phyloP scores from a whole-genome alignment of 1,139 yeast genomes.

The Petasospora fabianii region DNA sequence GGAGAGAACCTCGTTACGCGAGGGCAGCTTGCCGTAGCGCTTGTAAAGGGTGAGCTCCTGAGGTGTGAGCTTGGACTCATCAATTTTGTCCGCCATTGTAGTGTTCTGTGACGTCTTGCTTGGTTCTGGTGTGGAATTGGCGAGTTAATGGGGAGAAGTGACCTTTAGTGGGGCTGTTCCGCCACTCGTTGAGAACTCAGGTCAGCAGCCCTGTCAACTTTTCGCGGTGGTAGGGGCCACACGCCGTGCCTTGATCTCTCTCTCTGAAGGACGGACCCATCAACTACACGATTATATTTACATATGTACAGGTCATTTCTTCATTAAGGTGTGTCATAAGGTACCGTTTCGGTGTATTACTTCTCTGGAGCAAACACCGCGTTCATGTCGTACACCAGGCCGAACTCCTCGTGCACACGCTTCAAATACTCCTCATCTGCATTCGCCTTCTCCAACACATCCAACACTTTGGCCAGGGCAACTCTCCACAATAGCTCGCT shows the following conservation, averaged over 20 bases:
- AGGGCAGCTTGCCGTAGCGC: constrained; percentile 86
- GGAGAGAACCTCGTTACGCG: constrained; percentile 76
- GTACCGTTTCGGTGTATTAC: not conserved
- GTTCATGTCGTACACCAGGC: constrained; percentile 5
- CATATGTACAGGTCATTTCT: not conserved
- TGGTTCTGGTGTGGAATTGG: not conserved
- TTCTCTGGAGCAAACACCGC: constrained; percentile 4
- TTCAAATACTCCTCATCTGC: constrained; percentile 5
- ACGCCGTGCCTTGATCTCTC: too few species aligned
- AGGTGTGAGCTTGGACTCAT: constrained; percentile 27
- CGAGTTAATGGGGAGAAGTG: not conserved
- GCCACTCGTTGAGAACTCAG: not conserved
- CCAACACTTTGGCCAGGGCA: constrained; percentile 13
- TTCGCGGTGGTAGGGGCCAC: constrained; percentile 4
- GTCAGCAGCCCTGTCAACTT: not conserved
- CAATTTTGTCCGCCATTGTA: constrained; percentile 6
- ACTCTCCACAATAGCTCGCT: constrained; percentile 13
- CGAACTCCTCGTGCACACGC: constrained; percentile 9
- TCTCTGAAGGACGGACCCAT: too few species aligned
- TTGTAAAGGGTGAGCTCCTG: constrained; percentile 69
- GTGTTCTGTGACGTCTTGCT: not conserved
- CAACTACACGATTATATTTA: too few species aligned
- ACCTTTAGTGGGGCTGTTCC: not conserved
- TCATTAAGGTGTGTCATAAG: too few species aligned
- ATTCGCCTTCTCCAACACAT: constrained; percentile 6